phyloP scores from a whole-genome alignment of 306 rosid genomes.

The Castanopsis chinensis region DNA sequence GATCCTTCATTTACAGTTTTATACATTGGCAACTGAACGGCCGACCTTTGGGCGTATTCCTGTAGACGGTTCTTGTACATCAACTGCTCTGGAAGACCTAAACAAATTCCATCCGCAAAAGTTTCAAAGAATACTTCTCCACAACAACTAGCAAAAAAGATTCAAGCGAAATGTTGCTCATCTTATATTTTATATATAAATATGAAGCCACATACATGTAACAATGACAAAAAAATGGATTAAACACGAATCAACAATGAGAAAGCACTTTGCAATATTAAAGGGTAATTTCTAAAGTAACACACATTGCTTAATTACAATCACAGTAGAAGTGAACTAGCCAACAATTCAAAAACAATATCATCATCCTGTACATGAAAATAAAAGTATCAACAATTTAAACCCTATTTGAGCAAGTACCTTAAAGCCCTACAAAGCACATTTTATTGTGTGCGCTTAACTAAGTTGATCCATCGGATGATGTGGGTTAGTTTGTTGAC shows the following conservation, averaged over 20 bases:
- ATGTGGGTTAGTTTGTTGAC: no score
- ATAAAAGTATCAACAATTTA: no score
- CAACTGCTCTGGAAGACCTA: slow-evolving; percentile 6
- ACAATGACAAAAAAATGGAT: neutral
- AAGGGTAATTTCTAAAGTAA: neutral
- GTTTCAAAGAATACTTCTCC: neutral
- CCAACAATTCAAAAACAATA: no score
- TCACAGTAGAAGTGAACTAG: no score
- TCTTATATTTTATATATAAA: neutral
- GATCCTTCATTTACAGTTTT: slow-evolving; percentile 40
- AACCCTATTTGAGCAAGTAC: no score
- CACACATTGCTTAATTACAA: neutral
- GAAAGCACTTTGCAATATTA: neutral
- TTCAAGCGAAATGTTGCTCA: neutral
- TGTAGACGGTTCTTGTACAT: slow-evolving; percentile 34
- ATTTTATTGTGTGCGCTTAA: no score
- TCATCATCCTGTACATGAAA: no score
- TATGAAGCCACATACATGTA: no score
- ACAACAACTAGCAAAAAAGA: neutral
- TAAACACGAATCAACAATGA: neutral
- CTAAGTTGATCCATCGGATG: no score
- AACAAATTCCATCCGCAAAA: neutral
- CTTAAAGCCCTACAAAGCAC: no score
- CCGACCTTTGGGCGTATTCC: slow-evolving; percentile 26
- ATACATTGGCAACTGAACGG: slow-evolving; percentile 30